Percentiles rank a stretch among this genome's conserved stretches.
phyloP scores from a whole-genome alignment of 2,329 filamentous ascomycete genomes.

The Aschersonia sp. region DNA sequence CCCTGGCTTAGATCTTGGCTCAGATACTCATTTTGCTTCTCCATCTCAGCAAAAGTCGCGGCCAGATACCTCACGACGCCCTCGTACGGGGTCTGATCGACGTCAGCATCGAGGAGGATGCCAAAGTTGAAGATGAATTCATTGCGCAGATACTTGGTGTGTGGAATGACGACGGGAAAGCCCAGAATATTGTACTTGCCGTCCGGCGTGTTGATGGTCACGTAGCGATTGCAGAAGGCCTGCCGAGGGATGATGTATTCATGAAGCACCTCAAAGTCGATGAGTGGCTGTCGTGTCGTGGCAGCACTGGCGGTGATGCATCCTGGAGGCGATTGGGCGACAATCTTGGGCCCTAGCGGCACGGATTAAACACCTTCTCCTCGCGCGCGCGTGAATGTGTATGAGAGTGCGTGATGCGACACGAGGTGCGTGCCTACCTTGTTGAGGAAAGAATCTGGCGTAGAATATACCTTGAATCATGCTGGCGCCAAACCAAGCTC shows the following conservation, averaged over 20 bases:
- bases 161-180: slow-evolving; percentile 75
- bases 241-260: slow-evolving; percentile 92
- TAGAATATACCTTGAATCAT: slow-evolving; percentile 63
- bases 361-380: background rate
- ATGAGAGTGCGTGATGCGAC: background rate
- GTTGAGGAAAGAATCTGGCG: slow-evolving; percentile 50
- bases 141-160: slow-evolving; percentile 73
- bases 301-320: slow-evolving; percentile 35
- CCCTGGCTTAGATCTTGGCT: slow-evolving; percentile 28
- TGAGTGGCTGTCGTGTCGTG: slow-evolving; percentile 39
- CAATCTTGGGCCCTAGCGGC: slow-evolving; percentile 43
- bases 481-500: slow-evolving; percentile 2
- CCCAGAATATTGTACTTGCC: slow-evolving; percentile 66
- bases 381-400: too few species aligned
- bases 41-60: slow-evolving; percentile 72
- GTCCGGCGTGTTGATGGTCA: slow-evolving; percentile 62
- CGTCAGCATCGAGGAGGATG: slow-evolving; percentile 53
- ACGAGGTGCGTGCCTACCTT: slow-evolving; percentile 28
- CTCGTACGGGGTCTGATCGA: slow-evolving; percentile 66
- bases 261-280: slow-evolving; percentile 75
- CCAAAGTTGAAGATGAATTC: slow-evolving; percentile 99
- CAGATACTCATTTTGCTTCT: slow-evolving; percentile 80
- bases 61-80: slow-evolving; percentile 77
- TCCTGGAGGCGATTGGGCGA: slow-evolving; percentile 46
- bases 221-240: slow-evolving; percentile 83